These are phyloP conservation scores for Suillus sp. DNA, from an alignment of 768 basidiomycete genomes.

Conservation along the genomic window DNA sequence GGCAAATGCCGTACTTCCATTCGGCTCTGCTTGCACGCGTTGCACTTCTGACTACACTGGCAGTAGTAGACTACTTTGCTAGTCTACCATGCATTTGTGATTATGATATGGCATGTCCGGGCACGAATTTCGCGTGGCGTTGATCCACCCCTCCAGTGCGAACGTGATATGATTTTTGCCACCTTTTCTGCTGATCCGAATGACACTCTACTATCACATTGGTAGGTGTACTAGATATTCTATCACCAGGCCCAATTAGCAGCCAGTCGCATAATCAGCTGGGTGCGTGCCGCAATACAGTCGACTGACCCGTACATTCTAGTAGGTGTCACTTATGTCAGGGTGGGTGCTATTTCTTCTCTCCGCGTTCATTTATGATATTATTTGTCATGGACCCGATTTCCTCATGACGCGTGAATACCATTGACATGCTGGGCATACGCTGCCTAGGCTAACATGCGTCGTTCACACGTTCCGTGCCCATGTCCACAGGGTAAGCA, in stretches of 20 bases:
- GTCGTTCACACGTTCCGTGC: neutral
- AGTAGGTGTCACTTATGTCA: neutral
- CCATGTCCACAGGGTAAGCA: neutral
- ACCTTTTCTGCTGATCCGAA: neutral
- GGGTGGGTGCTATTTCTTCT: neutral
- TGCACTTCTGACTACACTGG: neutral
- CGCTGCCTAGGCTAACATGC: neutral
- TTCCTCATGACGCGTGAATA: neutral
- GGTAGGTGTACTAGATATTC: neutral
- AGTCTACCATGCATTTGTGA: neutral
- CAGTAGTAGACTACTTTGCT: neutral
- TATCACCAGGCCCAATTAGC: neutral
- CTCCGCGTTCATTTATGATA: neutral
- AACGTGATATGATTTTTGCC: neutral
- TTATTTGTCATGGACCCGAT: neutral
- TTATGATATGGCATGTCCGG: neutral
- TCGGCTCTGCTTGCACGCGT: slow-evolving; percentile 8
- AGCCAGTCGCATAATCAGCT: neutral
- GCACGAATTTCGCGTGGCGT: neutral
- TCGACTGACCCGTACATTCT: neutral
- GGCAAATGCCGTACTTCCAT: slow-evolving; percentile 30
- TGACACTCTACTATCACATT: neutral
- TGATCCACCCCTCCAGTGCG: neutral
- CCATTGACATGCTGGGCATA: neutral
- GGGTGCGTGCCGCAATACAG: neutral